These are phyloP conservation scores for Oleoguttula mirabilis DNA, from an alignment of 495 filamentous ascomycete species.

Conservation along the genomic window DNA sequence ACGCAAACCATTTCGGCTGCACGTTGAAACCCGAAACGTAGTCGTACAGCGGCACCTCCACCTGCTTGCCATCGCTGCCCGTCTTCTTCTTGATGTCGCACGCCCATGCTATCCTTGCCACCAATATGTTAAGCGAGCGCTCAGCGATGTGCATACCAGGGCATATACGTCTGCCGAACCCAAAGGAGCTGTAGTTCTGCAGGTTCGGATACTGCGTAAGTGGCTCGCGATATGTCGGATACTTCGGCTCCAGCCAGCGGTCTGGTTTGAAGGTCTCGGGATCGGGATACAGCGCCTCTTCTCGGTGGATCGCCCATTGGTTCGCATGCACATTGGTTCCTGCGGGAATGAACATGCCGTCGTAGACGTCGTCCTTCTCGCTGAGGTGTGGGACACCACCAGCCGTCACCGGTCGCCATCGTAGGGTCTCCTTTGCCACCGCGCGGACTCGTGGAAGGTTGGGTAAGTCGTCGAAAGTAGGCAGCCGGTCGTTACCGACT, in stretches of 20 bases:
- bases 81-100: conserved; percentile 38
- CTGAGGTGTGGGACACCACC: conserved; percentile 25
- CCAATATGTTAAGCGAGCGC: conserved; percentile 39
- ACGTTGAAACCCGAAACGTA: conserved; percentile 42
- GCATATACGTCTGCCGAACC: conserved; percentile 29
- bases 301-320: conserved; percentile 27
- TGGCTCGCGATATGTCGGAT: conserved; percentile 25
- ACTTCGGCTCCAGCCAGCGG: conserved; percentile 28
- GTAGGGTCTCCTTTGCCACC: conserved; percentile 25
- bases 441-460: conserved; percentile 19
- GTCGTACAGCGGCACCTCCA: conserved; percentile 39
- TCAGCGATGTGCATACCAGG: conserved; percentile 38
- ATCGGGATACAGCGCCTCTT: conserved; percentile 28
- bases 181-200: conserved; percentile 24
- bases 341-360: conserved; percentile 24
- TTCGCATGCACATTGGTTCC: conserved; percentile 24
- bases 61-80: conserved; percentile 28
- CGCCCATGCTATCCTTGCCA: conserved; percentile 45
- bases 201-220: conserved; percentile 23
- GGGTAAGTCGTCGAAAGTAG: conserved; percentile 19
- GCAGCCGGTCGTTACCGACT: conserved; percentile 15
- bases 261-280: conserved; percentile 29
- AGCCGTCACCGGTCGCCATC: conserved; percentile 27
- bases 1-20: conserved; percentile 38
- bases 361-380: conserved; percentile 26